These are phyloP conservation scores for Penstemon barbatus DNA, from an alignment of 257 asterid genomes.

Conservation along the genomic window DNA sequence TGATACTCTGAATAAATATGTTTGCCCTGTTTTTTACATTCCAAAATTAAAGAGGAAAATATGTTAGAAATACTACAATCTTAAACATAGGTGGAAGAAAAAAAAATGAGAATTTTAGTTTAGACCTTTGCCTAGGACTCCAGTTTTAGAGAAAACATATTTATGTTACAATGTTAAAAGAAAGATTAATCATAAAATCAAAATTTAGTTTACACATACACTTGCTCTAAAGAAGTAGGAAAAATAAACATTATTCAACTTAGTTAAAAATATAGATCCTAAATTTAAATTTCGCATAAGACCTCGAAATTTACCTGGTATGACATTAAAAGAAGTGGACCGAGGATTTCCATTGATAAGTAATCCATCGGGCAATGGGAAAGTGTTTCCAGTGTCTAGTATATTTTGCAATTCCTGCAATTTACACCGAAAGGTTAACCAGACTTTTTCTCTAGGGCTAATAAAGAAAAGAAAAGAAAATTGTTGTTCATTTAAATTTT, in stretches of 20 bases:
- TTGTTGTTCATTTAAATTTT: too few species aligned
- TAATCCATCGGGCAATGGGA: constrained; percentile 61
- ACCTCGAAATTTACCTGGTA: constrained; percentile 42
- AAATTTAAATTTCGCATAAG: neutral
- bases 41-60: neutral
- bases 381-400: constrained; percentile 50
- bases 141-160: too few species aligned
- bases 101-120: too few species aligned
- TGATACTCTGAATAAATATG: constrained; percentile 67
- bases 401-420: constrained; percentile 53
- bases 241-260: too few species aligned
- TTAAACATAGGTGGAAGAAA: too few species aligned
- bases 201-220: too few species aligned
- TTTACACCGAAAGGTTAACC: neutral
- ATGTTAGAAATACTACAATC: neutral
- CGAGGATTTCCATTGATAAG: constrained; percentile 66
- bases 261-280: too few species aligned
- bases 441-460: neutral
- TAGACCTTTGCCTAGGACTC: too few species aligned
- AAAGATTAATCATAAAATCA: too few species aligned
- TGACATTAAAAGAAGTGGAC: constrained; percentile 42
- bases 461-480: neutral
- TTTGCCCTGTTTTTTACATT: constrained; percentile 41
- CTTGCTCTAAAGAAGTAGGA: too few species aligned
- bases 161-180: too few species aligned